Conservation (phyloP, 2,329 filamentous ascomycete species). For the Penicillium sp. region DNA sequence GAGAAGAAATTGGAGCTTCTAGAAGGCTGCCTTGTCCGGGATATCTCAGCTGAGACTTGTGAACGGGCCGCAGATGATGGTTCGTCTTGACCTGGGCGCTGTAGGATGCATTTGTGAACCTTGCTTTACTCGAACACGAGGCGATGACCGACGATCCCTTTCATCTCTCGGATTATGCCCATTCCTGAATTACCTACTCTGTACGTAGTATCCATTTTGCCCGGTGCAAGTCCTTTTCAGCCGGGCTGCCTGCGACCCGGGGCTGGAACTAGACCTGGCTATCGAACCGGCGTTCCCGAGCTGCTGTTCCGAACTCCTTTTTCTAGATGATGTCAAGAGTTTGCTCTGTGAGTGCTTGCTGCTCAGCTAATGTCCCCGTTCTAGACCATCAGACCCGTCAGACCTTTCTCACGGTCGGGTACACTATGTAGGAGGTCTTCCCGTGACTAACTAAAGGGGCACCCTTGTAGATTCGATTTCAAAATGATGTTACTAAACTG, state of each 20-base stretch:
- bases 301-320: background rate
- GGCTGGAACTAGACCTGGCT: background rate
- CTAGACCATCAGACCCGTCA: too few relatives aligned
- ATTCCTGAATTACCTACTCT: background rate
- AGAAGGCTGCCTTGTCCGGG: background rate
- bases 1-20: background rate
- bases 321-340: constrained; percentile 38
- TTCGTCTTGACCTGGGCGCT: background rate
- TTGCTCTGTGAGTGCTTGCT: too few relatives aligned
- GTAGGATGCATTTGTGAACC: background rate
- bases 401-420: too few relatives aligned
- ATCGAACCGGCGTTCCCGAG: background rate
- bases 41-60: background rate
- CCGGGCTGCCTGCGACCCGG: background rate
- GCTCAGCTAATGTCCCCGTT: too few relatives aligned
- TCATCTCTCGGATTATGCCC: background rate
- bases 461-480: too few relatives aligned
- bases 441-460: too few relatives aligned
- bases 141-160: background rate
- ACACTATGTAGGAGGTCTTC: too few relatives aligned
- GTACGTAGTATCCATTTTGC: background rate
- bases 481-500: too few relatives aligned
- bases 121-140: background rate
- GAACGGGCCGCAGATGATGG: background rate
- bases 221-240: background rate